Percentiles rank a stretch among this genome's conserved stretches.
These are phyloP conservation scores for Pistacia integerrima DNA, from an alignment of 345 rosid species.

Conservation along the genomic window DNA sequence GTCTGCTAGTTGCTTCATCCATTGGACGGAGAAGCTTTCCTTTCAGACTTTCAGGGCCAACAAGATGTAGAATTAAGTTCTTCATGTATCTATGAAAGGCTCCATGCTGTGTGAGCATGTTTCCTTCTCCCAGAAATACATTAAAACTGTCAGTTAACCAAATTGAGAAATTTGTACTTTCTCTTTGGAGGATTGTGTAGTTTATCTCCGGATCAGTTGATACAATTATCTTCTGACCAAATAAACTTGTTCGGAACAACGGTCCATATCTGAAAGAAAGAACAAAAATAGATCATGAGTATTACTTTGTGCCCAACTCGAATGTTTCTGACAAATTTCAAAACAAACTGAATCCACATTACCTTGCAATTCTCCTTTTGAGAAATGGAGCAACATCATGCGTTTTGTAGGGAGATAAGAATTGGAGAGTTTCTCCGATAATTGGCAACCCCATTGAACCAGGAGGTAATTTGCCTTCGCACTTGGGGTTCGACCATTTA, in stretches of 20 bases:
- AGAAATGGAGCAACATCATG: background rate
- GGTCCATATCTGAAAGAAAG: slow-evolving; percentile 39
- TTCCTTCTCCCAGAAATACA: slow-evolving; percentile 34
- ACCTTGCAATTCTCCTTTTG: slow-evolving; percentile 1
- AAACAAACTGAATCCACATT: background rate
- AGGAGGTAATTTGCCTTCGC: slow-evolving; percentile 12
- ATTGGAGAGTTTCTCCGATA: slow-evolving; percentile 18
- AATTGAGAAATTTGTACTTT: background rate
- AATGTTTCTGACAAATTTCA: too few relatives aligned
- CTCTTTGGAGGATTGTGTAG: slow-evolving; percentile 6
- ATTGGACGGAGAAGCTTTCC: slow-evolving; percentile 23
- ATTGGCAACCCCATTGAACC: slow-evolving; percentile 20
- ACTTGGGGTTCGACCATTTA: background rate
- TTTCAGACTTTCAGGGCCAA: slow-evolving; percentile 40
- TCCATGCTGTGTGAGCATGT: slow-evolving; percentile 28
- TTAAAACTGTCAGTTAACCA: slow-evolving; percentile 37
- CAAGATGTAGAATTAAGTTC: slow-evolving; percentile 31
- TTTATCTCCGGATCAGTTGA: slow-evolving; percentile 44
- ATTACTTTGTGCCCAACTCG: too few relatives aligned
- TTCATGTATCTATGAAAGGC: slow-evolving; percentile 36
- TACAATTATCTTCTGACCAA: slow-evolving; percentile 37
- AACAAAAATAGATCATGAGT: background rate
- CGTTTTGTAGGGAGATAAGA: background rate
- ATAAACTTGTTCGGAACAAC: slow-evolving; percentile 38
- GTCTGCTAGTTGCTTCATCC: slow-evolving; percentile 17